Evolutionary conservation across 2,329 filamentous ascomycete species (phyloP).

Genomic region (Pyricularia grisea): DNA sequence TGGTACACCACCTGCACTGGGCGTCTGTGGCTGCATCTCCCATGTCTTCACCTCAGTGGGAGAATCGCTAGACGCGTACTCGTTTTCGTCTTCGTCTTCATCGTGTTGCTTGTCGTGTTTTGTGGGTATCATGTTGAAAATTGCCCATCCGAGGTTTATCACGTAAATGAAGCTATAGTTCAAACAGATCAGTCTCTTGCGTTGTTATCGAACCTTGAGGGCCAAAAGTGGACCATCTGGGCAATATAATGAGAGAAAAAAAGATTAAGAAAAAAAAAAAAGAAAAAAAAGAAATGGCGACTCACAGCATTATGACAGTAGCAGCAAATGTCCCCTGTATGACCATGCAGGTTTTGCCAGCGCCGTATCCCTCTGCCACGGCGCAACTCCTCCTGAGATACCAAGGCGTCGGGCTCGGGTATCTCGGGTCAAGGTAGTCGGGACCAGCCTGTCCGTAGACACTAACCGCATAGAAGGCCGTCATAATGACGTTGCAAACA

Average conservation of each 20-base stretch:
- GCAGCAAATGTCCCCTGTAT: conserved; percentile 59
- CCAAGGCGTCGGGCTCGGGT: conserved; percentile 58
- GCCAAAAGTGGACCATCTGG: background rate
- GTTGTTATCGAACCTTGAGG: background rate
- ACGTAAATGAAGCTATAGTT: conserved; percentile 48
- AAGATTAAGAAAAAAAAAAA: too few relatives aligned
- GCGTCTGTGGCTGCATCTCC: conserved; percentile 39
- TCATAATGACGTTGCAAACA: conserved; percentile 45
- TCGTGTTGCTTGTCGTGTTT: conserved; percentile 33
- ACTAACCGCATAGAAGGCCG: conserved; percentile 55
- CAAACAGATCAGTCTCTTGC: background rate
- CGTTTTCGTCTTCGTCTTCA: conserved; percentile 29
- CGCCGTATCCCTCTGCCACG: conserved; percentile 43
- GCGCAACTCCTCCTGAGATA: conserved; percentile 64
- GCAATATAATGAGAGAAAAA: background rate
- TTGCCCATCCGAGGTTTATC: conserved; percentile 45
- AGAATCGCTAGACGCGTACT: conserved; percentile 22
- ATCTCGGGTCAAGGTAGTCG: conserved; percentile 57
- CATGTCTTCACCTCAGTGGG: conserved; percentile 22
- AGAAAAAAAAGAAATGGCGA: conserved; percentile 11
- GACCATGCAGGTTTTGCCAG: conserved; percentile 52
- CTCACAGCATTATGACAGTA: conserved; percentile 60
- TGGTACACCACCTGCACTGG: conserved; percentile 19
- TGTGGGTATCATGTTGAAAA: conserved; percentile 50
- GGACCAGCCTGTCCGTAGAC: conserved; percentile 64